Base-by-base conservation (phyloP, 2,329 filamentous ascomycete species). In the Thielaviopsis euricoi region DNA sequence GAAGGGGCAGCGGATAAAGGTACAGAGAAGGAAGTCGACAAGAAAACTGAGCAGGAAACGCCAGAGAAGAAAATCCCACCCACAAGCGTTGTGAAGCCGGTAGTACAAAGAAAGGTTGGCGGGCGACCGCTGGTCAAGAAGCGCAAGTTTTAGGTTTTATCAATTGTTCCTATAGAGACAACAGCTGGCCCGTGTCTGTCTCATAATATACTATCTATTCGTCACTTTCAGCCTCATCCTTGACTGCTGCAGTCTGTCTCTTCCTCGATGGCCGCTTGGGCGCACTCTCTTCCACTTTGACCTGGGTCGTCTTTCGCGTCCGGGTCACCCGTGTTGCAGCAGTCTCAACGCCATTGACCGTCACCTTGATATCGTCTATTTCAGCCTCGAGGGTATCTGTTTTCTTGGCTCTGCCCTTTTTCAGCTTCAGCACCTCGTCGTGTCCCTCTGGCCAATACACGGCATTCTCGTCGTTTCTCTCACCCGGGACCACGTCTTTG, bases 401-500 rank as follows among this genome's bases (percentile, higher is more conserved):
- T 65, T 70, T 77, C 70, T 71, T 83, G 67, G 80, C 68, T 58
- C 82, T 48, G n/a, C n/a, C 78, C 72, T 95, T 96, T 69, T 79
- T 83, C 0, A 89, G 89, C 58, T 83, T 77, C 22, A 96, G 72
- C 89, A 89, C 96, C 61, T 94, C 86, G 67, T 95, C 90, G 82
- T 89, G 89, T 0, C 87, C 87, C 1, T 81, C 76, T 0, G 89
- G 90, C 90, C 91, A 96, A 29, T 62, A 58, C 17, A 60, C 60
- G 1, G 58, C 61, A 25, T 55, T 55, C n/a, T 61, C 59, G 23
- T 60, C 55, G 33, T 56, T 58, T 2, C 50, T 23, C n/a, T 56
- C 56, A 17, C 90, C 79, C 0, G 90, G 89, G 2, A 91, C 74
- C 1, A 97, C 74, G 57, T 94, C 82, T 63, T 85, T 86, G 66